Conservation (phyloP, 805 yeast species). For the Kluyveromyces aestuarii region DNA sequence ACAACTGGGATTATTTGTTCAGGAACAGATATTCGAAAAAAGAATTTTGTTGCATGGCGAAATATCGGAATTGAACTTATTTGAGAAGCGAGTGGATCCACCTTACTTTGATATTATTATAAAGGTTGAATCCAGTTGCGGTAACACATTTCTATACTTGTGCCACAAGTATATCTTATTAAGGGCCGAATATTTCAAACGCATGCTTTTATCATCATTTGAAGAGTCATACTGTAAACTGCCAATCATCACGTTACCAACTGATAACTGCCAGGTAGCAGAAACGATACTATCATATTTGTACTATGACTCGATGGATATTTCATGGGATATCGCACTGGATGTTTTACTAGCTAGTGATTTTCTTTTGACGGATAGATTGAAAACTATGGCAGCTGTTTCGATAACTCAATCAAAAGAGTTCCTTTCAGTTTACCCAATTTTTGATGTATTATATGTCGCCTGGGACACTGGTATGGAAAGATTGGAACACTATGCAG, state of each 20-base stretch:
- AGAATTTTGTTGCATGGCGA: constrained; percentile 3
- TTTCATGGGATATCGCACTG: constrained; percentile 42
- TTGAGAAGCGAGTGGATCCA: not conserved
- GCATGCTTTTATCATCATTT: constrained; percentile 50
- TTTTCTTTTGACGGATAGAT: constrained; percentile 44
- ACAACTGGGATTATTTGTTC: constrained; percentile 17
- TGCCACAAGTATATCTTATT: constrained; percentile 52
- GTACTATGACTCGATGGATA: constrained; percentile 49
- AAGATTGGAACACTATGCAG: constrained; percentile 54
- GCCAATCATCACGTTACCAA: constrained; percentile 23
- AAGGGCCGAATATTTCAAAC: constrained; percentile 54
- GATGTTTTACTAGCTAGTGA: constrained; percentile 56
- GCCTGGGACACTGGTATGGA: constrained; percentile 63
- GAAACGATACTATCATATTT: constrained; percentile 46
- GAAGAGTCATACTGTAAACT: constrained; percentile 21
- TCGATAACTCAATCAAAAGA: constrained; percentile 27
- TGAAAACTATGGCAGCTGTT: constrained; percentile 55
- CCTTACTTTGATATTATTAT: constrained; percentile 42
- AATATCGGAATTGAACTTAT: not conserved
- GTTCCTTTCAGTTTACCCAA: constrained; percentile 26
- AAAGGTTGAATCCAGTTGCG: constrained; percentile 25
- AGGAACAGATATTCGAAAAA: constrained; percentile 13
- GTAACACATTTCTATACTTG: constrained; percentile 39
- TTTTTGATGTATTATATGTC: constrained; percentile 50
- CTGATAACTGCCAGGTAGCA: constrained; percentile 29